Evolutionary conservation across 805 yeast genomes (phyloP), one percentile per base, ranked within the genome.

Genomic region (Middelhovenomyces tepae): DNA sequence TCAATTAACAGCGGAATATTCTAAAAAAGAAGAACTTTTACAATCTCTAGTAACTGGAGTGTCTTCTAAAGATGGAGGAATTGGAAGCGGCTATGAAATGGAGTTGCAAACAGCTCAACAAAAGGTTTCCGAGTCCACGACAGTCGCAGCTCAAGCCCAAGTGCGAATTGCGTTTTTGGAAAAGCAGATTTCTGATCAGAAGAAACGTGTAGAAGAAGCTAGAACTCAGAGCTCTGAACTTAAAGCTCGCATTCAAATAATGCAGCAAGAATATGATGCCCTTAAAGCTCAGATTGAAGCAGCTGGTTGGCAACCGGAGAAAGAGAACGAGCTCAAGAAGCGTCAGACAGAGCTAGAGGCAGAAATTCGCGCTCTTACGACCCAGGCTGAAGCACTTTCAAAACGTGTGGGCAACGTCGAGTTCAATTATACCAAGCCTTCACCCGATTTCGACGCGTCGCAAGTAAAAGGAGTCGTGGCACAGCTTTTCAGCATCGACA

Each of bases 381-480:
- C 59, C 26, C 70, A 75, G 16, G 57, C 72, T 10, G 79, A 78
- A 40, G 57, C 57, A 21, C 49, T 81, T 49, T 72, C 68, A 46
- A 64, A 93, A 34, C 71, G 65, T 37, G 72, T 80, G 15, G 76
- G 89, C 0, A 77, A 77, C 46, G 58, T 85, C 33, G 94, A 84
- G 27, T 87, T 87, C 51, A 64, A 70, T 22, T 87, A 83, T 55
- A 56, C 76, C 6, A 65, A 58, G 27, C 94, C 95, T 0, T 51
- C 63, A 19, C 62, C 78, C 1, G 57, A 71, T 31, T 83, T 87
- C 48, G 59, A 79, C 46, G 56, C 72, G 2, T 43, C 54, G 1
- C 65, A 78, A 1, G 93, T 91, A 3, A 78, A 76, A 49, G 99
- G 99, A 28, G 72, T 86, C 11, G 94, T 89, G 9, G 95, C 94